Conservation (phyloP, 2,329 filamentous ascomycete genomes). For the Stemphylium beticola region DNA sequence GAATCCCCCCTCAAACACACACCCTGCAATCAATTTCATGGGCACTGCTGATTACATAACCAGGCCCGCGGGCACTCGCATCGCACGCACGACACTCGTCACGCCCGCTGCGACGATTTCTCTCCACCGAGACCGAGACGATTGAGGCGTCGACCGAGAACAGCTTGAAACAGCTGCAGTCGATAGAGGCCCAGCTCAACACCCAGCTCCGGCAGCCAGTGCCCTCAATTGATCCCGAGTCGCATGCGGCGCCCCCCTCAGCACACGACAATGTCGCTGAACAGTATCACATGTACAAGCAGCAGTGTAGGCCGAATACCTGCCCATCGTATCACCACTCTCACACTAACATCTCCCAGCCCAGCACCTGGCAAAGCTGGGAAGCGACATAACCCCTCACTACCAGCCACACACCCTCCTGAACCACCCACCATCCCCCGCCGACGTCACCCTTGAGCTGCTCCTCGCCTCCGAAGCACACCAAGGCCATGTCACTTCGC, state of each 20-base stretch:
- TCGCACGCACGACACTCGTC: constrained; percentile 17
- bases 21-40: background rate
- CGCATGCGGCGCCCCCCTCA: constrained; percentile 20
- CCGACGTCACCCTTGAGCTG: constrained; percentile 87
- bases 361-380: constrained; percentile 45
- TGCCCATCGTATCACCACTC: background rate
- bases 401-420: constrained; percentile 73
- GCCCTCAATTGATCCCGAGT: constrained; percentile 28
- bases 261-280: constrained; percentile 39
- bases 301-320: constrained; percentile 42
- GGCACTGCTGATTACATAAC: background rate
- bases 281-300: constrained; percentile 53
- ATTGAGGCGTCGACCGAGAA: constrained; percentile 41
- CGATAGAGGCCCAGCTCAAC: constrained; percentile 47
- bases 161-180: constrained; percentile 36
- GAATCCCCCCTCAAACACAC: background rate
- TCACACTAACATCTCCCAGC: constrained; percentile 34
- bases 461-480: constrained; percentile 61
- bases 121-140: constrained; percentile 42
- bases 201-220: constrained; percentile 23
- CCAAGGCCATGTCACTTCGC: constrained; percentile 85
- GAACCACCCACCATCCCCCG: constrained; percentile 73
- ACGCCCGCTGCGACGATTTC: constrained; percentile 32
- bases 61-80: constrained; percentile 50
- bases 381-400: constrained; percentile 52